Evolutionary conservation across 805 yeast genomes (phyloP).

Genomic region (Pichia membranifaciens): DNA sequence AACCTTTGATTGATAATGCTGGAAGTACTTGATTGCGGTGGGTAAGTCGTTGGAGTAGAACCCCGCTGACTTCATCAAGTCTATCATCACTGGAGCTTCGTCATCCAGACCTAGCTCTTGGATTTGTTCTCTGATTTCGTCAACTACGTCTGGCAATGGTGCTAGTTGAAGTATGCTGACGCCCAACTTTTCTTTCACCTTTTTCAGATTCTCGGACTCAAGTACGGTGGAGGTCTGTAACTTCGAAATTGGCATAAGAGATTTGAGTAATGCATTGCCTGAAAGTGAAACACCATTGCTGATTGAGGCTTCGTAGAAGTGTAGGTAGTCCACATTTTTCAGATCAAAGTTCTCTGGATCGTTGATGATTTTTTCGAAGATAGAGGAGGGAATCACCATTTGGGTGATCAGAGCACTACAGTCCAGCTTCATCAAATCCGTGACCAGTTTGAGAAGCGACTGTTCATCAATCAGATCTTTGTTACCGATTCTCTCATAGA

Average conservation of each 20-base stretch:
- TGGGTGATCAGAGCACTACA: constrained; percentile 15
- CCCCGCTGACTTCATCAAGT: constrained; percentile 21
- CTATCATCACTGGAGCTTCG: constrained; percentile 11
- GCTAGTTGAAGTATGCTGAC: constrained; percentile 4
- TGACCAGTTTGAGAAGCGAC: constrained; percentile 13
- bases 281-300: constrained; percentile 16
- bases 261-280: constrained; percentile 13
- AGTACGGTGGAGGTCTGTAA: constrained; percentile 10
- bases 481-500: constrained; percentile 14
- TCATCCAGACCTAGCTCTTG: constrained; percentile 16
- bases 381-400: constrained; percentile 13
- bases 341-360: constrained; percentile 7
- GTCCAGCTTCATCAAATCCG: constrained; percentile 18
- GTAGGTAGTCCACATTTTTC: constrained; percentile 19
- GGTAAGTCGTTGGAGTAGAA: constrained; percentile 21
- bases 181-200: constrained; percentile 4
- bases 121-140: constrained; percentile 16
- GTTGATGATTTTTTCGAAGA: constrained; percentile 11
- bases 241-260: constrained; percentile 21
- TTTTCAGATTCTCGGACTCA: constrained; percentile 13
- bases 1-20: constrained; percentile 21
- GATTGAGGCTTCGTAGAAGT: constrained; percentile 17
- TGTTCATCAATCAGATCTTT: constrained; percentile 13
- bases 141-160: constrained; percentile 12
- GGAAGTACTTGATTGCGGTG: constrained; percentile 20